These are phyloP conservation scores for Prunus kanzakura DNA, from an alignment of 306 rosid species.

Conservation along the genomic window DNA sequence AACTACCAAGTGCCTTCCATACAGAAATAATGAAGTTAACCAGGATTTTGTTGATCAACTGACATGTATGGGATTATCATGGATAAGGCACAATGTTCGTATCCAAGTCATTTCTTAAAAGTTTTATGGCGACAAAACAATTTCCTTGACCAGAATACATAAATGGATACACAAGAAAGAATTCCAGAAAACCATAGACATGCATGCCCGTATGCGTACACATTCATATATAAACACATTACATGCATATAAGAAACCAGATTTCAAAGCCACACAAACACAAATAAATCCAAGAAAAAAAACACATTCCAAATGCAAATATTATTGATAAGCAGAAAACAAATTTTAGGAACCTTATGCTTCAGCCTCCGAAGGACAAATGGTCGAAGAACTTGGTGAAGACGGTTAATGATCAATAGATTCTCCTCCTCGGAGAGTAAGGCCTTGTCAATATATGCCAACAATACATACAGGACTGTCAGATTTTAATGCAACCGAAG, in stretches of 20 bases:
- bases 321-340: constrained; percentile 11
- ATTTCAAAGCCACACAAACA: neutral
- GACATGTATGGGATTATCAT: neutral
- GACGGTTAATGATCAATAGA: constrained; percentile 96
- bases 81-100: neutral
- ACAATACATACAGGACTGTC: constrained; percentile 10
- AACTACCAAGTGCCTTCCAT: neutral
- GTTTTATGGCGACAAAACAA: neutral
- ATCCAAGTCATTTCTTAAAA: neutral
- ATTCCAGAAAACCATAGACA: neutral
- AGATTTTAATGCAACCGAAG: constrained; percentile 18
- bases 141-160: neutral
- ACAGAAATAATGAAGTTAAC: neutral
- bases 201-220: neutral
- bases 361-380: constrained; percentile 98
- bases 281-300: neutral
- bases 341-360: constrained; percentile 71
- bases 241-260: neutral
- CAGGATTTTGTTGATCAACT: neutral
- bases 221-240: neutral
- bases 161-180: neutral
- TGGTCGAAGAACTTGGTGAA: constrained; percentile 98
- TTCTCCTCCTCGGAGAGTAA: constrained; percentile 97
- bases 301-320: constrained; percentile 5
- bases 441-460: constrained; percentile 55